Evolutionary conservation across 345 rosid species (phyloP), one percentile per base, ranked within the genome.

Genomic region (Camelina neglecta): DNA sequence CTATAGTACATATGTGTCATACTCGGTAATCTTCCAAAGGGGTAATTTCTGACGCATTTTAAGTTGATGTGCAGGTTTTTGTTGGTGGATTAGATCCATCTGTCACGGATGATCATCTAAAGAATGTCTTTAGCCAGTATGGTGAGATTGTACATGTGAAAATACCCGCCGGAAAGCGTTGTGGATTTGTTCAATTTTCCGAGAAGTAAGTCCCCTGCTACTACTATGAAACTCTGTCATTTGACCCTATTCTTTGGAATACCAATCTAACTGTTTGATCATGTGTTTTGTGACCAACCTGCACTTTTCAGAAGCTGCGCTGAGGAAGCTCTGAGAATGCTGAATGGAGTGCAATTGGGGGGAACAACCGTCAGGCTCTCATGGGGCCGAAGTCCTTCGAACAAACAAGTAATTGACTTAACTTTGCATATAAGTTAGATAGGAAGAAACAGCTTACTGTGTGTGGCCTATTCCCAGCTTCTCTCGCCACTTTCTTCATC

Each of bases 381-480:
- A 24, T 93, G 98, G 98, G 98, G 98, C 45, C 97, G 97, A 11
- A 93, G 87, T 69, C 91, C 96, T 63, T 82, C 92, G 24, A 83
- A 82, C 86, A 93, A 91, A 73, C 98, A 91, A 91, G 98, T 89
- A 29, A 48, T 6, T 66, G 31, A 29, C 29, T 72, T 62, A 33
- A 13, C 51, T 11, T 72, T 39, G 29, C 54, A 38, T 24, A 8
- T 23, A 55, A 12, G 12, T 31, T 36, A 21, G 49, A 9, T 49
- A 29, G 56, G 13, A 58, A 31, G 65, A 70, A 45, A 44, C 56
- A 18, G 18, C 56, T 13, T 8, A 23, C 10, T 31, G n/a, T 35
- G 12, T 10, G 3, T 64, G 20, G 3, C 21, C 39, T 57, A 24
- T 7, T 6, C 10, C 1, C 11, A 24, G 21, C 26, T 16, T 68